These are phyloP conservation scores for Bryoerythrophyllum caledonicum DNA, from an alignment of 225 moss, liverwort and hornwort genomes.

Conservation along the genomic window DNA sequence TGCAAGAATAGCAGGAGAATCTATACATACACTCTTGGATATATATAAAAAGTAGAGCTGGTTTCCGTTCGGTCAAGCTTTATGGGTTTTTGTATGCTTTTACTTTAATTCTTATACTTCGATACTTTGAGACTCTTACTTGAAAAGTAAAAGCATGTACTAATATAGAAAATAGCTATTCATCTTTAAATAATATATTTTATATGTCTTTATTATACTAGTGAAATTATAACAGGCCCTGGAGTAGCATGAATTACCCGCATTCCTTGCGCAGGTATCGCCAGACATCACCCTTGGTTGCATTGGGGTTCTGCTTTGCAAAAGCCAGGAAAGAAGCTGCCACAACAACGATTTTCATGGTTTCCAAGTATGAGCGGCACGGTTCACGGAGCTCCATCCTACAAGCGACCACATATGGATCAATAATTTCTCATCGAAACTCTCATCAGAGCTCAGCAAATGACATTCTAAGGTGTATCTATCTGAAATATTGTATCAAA, in stretches of 20 bases:
- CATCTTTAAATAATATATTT: too few species aligned
- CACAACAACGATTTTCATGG: slow-evolving; percentile 46
- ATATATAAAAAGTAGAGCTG: background rate
- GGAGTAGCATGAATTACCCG: slow-evolving; percentile 28
- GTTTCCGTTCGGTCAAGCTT: too few species aligned
- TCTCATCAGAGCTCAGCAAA: background rate
- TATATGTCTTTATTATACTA: too few species aligned
- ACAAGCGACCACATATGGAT: background rate
- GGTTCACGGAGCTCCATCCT: slow-evolving; percentile 52
- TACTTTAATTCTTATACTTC: too few species aligned
- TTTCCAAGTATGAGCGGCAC: slow-evolving; percentile 42
- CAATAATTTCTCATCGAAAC: background rate
- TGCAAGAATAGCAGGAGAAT: background rate
- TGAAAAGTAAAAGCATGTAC: too few species aligned
- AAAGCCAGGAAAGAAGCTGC: slow-evolving; percentile 44
- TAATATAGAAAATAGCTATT: too few species aligned
- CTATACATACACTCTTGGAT: too few species aligned
- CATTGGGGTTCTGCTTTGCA: slow-evolving; percentile 43
- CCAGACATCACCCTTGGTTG: slow-evolving; percentile 54
- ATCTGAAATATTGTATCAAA: too few species aligned
- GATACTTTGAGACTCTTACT: too few species aligned
- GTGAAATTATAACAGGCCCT: background rate
- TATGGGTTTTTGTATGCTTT: too few species aligned
- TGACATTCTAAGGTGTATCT: background rate
- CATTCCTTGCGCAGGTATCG: slow-evolving; percentile 53